Evolutionary conservation across 1,284 basidiomycete species (phyloP), one percentile per base, ranked within the genome.

Genomic region (Inonotus obliquus): DNA sequence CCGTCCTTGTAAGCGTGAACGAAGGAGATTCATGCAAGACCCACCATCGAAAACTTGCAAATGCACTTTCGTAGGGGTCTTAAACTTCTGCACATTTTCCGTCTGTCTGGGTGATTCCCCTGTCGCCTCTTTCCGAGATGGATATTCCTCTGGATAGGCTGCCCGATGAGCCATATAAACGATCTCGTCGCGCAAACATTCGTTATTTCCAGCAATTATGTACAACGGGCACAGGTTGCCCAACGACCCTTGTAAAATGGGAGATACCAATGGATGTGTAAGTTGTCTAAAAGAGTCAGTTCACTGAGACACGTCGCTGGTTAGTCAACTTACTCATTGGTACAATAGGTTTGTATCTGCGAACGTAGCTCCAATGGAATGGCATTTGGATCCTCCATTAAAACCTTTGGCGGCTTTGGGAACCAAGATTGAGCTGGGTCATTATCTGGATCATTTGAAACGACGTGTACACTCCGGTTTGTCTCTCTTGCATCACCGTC

Each of bases 321-420:
- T 9, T 32, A 19, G 39, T 29, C 23, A 32, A 69, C 81, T 37
- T 69, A 84, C 84, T 85, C 83, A 56, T 89, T 94, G 2, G 88
- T 87, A 0, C 91, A 90, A 73, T 94, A 94, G 9, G 91, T 76
- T 71, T 95, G 92, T 32, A 94, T 92, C 69, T 95, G 92, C 0
- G 81, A 78, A 21, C 72, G 75, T 35, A 85, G 63, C 65, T 85
- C 81, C 44, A 84, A 69, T 2, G 83, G 82, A 1, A 71, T 69
- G 3, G 72, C 72, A 17, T 76, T 67, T 0, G 79, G 75, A 69
- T 83, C 73, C 19, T 81, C 72, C 82, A 85, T 85, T 32, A 83
- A 71, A 1, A 86, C 79, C 67, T 83, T 84, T 2, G 83, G 82
- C 2, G 83, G 82, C 63, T 80, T 81, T 0, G 83, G 81, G 65